phyloP scores from a whole-genome alignment of 495 filamentous ascomycete species.

The Tuber magnatum region DNA sequence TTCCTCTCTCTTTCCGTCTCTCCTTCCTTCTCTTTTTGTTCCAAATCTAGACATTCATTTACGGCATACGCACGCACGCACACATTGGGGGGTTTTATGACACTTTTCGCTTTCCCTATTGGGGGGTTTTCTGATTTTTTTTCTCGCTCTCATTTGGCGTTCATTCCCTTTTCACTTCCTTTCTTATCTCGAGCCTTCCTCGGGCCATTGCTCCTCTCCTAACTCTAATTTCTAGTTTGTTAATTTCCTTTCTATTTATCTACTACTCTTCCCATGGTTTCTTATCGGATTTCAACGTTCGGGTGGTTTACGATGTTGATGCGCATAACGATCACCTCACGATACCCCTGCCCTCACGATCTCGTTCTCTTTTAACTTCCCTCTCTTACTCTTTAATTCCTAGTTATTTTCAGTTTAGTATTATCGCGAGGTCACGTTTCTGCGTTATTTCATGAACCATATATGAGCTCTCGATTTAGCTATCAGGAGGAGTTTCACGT shows the following conservation, averaged over 20 bases:
- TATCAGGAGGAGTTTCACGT: not conserved
- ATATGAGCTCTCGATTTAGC: not conserved
- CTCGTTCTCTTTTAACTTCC: not conserved
- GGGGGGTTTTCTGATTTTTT: not conserved
- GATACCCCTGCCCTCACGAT: not conserved
- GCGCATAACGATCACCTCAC: not conserved
- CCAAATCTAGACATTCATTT: conserved; percentile 3
- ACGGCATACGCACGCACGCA: not conserved
- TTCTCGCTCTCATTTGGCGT: conserved; percentile 2
- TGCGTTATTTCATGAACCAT: not conserved
- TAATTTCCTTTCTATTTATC: not conserved
- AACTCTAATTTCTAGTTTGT: not conserved
- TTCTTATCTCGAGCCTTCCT: not conserved
- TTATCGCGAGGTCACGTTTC: not conserved
- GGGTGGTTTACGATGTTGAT: not conserved
- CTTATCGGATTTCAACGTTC: conserved; percentile 1
- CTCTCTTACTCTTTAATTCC: not conserved
- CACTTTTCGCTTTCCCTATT: not conserved
- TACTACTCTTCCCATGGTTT: not conserved
- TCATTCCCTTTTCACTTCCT: not conserved
- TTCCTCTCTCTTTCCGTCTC: not conserved
- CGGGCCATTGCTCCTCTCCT: not conserved
- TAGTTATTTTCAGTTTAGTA: not conserved
- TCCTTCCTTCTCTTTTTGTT: not conserved
- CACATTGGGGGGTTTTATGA: not conserved